phyloP scores from a whole-genome alignment of 1,284 basidiomycete species.

The Sporisorium graminicola region DNA sequence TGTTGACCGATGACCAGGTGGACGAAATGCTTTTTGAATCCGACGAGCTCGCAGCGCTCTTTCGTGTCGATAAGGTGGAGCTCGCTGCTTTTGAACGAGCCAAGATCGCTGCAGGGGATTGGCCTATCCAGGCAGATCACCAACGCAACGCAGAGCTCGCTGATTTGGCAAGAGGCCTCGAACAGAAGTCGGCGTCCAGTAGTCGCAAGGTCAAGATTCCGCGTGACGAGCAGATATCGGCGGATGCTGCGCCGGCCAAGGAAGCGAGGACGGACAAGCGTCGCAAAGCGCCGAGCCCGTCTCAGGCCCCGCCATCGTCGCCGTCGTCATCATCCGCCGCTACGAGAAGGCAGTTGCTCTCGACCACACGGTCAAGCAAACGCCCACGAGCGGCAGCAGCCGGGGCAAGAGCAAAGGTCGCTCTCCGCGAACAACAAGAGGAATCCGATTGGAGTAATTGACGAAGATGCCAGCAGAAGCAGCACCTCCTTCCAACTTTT shows the following conservation, averaged over 20 bases:
- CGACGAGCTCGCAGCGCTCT: constrained; percentile 24
- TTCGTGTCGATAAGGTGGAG: constrained; percentile 29
- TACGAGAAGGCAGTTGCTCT: background rate
- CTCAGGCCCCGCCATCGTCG: background rate
- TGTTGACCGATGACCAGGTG: constrained; percentile 35
- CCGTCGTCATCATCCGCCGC: background rate
- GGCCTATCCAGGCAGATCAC: constrained; percentile 9
- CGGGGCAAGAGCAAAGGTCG: background rate
- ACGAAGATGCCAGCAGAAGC: background rate
- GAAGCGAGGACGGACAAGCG: background rate
- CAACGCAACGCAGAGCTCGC: constrained; percentile 12
- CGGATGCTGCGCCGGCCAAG: background rate
- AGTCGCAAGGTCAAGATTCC: background rate
- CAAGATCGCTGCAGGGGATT: constrained; percentile 32
- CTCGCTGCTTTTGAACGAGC: constrained; percentile 16
- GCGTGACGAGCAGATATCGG: background rate
- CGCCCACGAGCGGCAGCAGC: background rate
- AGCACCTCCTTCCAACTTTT: background rate
- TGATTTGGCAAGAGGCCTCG: constrained; percentile 6
- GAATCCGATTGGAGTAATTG: constrained; percentile 47
- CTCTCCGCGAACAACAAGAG: constrained; percentile 26
- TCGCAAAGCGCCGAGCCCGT: background rate
- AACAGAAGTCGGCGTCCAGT: background rate
- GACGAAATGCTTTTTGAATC: constrained; percentile 30
- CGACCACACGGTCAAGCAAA: constrained; percentile 1